Percentiles rank a stretch among this genome's conserved stretches.
Conservation (phyloP, 2,329 filamentous ascomycete species). For the Myotisia sp. region DNA sequence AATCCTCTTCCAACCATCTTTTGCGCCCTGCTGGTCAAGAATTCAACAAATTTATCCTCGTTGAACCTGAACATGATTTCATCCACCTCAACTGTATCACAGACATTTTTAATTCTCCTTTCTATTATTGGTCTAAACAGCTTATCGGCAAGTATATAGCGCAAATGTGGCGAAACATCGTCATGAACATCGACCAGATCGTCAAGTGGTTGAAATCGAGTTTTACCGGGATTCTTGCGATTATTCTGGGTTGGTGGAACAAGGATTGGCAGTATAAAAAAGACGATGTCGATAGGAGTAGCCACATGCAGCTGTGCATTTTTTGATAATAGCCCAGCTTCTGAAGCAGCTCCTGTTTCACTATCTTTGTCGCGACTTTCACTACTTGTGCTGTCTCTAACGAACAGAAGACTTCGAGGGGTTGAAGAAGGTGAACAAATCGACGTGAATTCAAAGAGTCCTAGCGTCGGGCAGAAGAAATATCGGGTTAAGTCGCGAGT, state of each 20-base stretch:
- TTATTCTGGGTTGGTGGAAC: conserved; percentile 32
- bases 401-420: conserved; percentile 42
- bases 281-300: conserved; percentile 70
- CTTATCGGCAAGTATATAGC: conserved; percentile 27
- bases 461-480: conserved; percentile 44
- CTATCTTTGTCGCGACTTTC: conserved; percentile 9
- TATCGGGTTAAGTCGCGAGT: conserved; percentile 38
- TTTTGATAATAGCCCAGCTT: conserved; percentile 44
- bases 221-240: conserved; percentile 23
- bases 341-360: not conserved
- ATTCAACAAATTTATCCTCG: conserved; percentile 51
- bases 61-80: conserved; percentile 75
- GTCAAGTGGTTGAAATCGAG: conserved; percentile 35
- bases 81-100: conserved; percentile 69
- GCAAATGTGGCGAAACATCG: conserved; percentile 28
- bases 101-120: conserved; percentile 53
- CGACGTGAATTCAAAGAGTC: conserved; percentile 48
- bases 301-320: conserved; percentile 66
- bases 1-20: conserved; percentile 51
- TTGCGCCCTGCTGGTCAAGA: conserved; percentile 57
- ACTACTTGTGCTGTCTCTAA: conserved; percentile 8
- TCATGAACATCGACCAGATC: conserved; percentile 35
- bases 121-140: conserved; percentile 39
- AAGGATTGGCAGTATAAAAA: conserved; percentile 65
- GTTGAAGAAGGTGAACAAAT: conserved; percentile 38